Percentiles rank a stretch among this genome's conserved stretches.
These are phyloP conservation scores for Alopecurus myosuroides DNA, from an alignment of 176 grass and related monocot genomes.

Conservation along the genomic window DNA sequence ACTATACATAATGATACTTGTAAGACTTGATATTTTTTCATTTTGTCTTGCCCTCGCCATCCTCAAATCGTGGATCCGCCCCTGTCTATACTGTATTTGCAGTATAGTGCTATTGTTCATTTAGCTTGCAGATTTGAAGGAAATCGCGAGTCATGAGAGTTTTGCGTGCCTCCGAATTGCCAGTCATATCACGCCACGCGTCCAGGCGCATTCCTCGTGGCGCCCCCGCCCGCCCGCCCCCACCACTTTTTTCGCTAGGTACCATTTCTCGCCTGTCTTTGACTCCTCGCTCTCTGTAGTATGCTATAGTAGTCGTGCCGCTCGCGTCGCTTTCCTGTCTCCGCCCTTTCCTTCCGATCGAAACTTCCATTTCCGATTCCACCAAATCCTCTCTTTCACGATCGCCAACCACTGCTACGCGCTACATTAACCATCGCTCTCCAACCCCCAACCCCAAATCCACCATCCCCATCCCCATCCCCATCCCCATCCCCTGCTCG, in stretches of 20 bases:
- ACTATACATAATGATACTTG: too few species aligned
- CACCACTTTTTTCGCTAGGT: neutral
- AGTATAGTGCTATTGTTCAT: too few species aligned
- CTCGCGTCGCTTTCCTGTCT: neutral
- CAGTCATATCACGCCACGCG: neutral
- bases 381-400: neutral
- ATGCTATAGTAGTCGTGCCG: neutral
- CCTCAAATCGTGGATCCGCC: too few species aligned
- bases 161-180: neutral
- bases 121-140: too few species aligned
- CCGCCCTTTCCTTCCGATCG: conserved; percentile 18
- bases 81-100: too few species aligned
- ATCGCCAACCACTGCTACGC: conserved; percentile 22
- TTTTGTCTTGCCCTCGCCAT: too few species aligned
- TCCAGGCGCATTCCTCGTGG: too few species aligned
- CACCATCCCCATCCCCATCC: neutral
- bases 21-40: too few species aligned
- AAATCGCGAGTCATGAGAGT: neutral
- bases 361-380: conserved; percentile 32
- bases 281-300: neutral
- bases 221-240: too few species aligned
- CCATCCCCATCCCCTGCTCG: neutral
- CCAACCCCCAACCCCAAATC: neutral
- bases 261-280: neutral
- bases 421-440: neutral